Evolutionary conservation across 306 rosid species (phyloP).

Genomic region (Ormosia emarginata): DNA sequence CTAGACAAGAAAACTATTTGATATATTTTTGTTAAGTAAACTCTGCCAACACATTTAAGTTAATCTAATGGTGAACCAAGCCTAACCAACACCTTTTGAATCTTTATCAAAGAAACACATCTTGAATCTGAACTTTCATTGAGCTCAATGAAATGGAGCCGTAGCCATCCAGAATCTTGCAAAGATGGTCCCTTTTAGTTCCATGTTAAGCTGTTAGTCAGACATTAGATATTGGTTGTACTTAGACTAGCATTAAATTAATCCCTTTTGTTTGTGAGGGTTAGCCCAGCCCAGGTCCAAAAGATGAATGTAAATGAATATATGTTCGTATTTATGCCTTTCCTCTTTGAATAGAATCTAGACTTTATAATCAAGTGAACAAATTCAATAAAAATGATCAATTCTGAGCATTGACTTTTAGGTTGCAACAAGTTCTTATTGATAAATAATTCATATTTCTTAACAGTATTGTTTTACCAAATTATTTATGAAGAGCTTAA

Average conservation of each 20-base stretch:
- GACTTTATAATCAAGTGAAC: neutral
- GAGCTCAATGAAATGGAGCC: neutral
- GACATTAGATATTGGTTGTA: neutral
- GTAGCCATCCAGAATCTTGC: neutral
- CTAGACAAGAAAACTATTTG: neutral
- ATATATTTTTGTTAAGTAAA: neutral
- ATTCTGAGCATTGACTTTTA: neutral
- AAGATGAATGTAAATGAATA: neutral
- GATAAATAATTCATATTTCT: neutral
- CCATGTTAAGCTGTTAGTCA: neutral
- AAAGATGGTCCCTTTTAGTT: neutral
- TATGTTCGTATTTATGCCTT: neutral
- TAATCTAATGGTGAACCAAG: neutral
- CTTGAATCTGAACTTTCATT: neutral
- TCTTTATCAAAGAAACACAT: neutral
- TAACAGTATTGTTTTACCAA: neutral
- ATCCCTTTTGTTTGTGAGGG: neutral
- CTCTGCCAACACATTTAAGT: neutral
- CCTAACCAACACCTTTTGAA: slow-evolving; percentile 1
- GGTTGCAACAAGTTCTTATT: neutral
- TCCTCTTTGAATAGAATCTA: neutral
- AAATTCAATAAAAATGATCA: neutral
- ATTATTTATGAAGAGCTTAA: neutral
- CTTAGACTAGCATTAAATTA: neutral
- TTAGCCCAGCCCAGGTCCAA: neutral